Evolutionary conservation across 2,329 filamentous ascomycete genomes (phyloP), one percentile per base, ranked within the genome.

Genomic region (Fusarium bulbicola): DNA sequence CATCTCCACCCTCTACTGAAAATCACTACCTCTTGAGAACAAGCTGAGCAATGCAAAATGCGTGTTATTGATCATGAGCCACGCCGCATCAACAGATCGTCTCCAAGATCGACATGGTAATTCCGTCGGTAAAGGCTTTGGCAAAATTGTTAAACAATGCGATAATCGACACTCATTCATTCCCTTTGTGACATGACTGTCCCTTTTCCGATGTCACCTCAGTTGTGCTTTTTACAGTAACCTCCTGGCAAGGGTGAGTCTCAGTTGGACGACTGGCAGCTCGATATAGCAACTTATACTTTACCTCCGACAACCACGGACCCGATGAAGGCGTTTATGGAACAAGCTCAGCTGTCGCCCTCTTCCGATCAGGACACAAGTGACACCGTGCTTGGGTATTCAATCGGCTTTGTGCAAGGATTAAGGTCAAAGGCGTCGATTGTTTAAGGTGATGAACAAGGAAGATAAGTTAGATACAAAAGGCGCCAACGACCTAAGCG

Each of bases 261-360:
- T 64, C 59, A 72, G 53, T 59, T 66, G 61, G 42, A 43, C 42
- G 36, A 37, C 61, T 45, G 45, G 62, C 54, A 56, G 69, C 75
- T 66, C 63, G 67, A 76, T 75, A 75, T 77, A 77, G 75, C 65
- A 77, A 75, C 67, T 59, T 57, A 46, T 57, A 59, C 66, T 74
- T 56, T 63, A 73, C 54, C 36, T 63, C 68, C 34, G 45, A 67
- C 57, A 52, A 59, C 47, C 60, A 47, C 54, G 39, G 65, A 39
- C 61, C 57, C 43, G 36, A 65, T 30, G 32, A 47, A 63, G 59
- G 63, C 59, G 72, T 74, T 75, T 66, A 72, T 59, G 43, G 46
- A 45, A 52, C 54, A 60, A 58, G 62, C 56, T 65, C 62, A 59
- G 57, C 57, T 49, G 64, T 63, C 50, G 28, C 47, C 50, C 49